Conservation (phyloP, 139 green algal species). For the Pseudopediastrum boryanum region DNA sequence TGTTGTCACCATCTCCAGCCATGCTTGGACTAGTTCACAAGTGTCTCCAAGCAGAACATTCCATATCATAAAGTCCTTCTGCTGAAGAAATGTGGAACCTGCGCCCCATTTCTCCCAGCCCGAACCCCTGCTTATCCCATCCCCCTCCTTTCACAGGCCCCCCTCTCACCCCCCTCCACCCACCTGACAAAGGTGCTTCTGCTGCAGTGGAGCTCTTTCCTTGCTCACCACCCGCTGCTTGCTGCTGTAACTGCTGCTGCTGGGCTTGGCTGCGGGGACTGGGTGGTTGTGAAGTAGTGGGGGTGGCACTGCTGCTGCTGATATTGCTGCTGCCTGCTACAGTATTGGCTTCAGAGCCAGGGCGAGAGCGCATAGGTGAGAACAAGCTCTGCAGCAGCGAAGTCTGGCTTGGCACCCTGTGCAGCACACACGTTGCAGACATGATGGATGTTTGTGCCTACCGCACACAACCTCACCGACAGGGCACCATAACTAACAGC, state of each 20-base stretch:
- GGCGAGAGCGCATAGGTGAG: background rate
- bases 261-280: background rate
- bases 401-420: too few relatives aligned
- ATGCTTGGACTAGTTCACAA: too few relatives aligned
- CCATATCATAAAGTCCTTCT: background rate
- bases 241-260: conserved; percentile 2
- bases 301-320: background rate
- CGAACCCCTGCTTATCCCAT: background rate
- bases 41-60: background rate
- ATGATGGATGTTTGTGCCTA: background rate
- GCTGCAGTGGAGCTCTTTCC: conserved; percentile 4
- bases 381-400: too few relatives aligned
- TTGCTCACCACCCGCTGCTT: background rate
- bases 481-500: background rate
- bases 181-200: background rate
- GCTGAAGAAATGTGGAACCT: background rate
- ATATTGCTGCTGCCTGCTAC: background rate
- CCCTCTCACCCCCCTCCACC: too few relatives aligned
- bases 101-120: too few relatives aligned
- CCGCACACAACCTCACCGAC: background rate
- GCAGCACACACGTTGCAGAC: background rate
- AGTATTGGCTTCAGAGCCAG: background rate
- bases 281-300: background rate
- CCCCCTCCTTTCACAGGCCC: too few relatives aligned
- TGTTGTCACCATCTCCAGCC: too few relatives aligned